Conservation (phyloP, 2,329 filamentous ascomycete genomes). For the Hypoxylon sp. region DNA sequence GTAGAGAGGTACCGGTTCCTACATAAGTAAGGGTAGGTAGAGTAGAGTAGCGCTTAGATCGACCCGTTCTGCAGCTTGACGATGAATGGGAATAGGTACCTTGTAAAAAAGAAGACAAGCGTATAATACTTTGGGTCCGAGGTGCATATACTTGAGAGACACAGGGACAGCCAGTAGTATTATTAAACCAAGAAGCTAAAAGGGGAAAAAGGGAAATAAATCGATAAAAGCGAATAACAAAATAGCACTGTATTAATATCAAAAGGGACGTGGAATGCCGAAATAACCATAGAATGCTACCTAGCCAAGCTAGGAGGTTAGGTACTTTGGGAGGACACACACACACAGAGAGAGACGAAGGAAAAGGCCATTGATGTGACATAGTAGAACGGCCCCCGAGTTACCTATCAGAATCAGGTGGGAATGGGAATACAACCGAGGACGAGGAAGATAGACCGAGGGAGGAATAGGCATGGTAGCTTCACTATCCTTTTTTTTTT, state of each 20-base stretch:
- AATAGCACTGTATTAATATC: constrained; percentile 32
- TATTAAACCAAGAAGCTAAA: constrained; percentile 29
- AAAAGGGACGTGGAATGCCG: constrained; percentile 36
- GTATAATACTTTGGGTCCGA: constrained; percentile 42
- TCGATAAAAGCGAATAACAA: constrained; percentile 16
- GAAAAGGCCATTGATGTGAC: constrained; percentile 31
- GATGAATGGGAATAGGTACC: constrained; percentile 43
- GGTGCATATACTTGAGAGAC: constrained; percentile 35
- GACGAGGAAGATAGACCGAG: constrained; percentile 37
- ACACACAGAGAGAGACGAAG: neutral
- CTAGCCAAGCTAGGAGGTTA: constrained; percentile 40
- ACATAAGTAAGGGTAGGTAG: constrained; percentile 42
- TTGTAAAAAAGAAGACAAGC: constrained; percentile 33
- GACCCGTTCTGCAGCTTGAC: constrained; percentile 47
- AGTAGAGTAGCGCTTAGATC: constrained; percentile 47
- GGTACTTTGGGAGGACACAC: constrained; percentile 16
- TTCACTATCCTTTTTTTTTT: constrained; percentile 3
- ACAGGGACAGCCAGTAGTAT: constrained; percentile 17
- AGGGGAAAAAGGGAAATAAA: constrained; percentile 24
- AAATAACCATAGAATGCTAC: constrained; percentile 39
- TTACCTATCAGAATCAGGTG: constrained; percentile 32
- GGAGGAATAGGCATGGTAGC: constrained; percentile 33
- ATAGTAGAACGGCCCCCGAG: constrained; percentile 32
- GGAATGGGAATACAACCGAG: constrained; percentile 38
- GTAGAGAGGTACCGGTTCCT: constrained; percentile 34